Evolutionary conservation across 2,329 filamentous ascomycete species (phyloP), one percentile per base, ranked within the genome.

Genomic region (Cladosporium colombiae): DNA sequence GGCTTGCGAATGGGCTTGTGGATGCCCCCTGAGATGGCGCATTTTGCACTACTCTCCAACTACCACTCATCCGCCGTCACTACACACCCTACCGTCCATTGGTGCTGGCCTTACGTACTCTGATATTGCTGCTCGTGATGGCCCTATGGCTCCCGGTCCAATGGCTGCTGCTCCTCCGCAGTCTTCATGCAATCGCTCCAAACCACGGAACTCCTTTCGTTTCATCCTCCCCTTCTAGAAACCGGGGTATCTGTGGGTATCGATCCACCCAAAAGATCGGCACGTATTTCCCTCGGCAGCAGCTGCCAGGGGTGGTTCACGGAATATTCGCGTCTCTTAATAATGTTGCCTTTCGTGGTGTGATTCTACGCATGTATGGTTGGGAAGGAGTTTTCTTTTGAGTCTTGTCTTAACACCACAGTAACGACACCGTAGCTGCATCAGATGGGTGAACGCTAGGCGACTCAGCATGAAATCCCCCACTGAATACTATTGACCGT

Each of bases 161-260:
- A 57, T 57, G n/a, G 31, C n/a, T 25, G 31, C n/a, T 25, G 56
- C 35, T 23, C 37, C 56, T 59, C 56, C 37, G 14, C 56, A 59
- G 56, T 59, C 56, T 59, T 40, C 56, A 59, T 44, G 31, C 35
- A 37, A 23, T 40, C 33, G 55, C 33, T 23, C 6, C 31, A 31
- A 57, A 56, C 31, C 55, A 40, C 55, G 55, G 55, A 57, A 40
- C 60, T 62, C 46, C 25, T 63, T 40, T 55, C 35, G 61, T 63
- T 63, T 63, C 61, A 63, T 63, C 61, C 50, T 56, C 18, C 50
- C 44, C 50, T 56, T 63, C 50, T 53, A 55, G 50, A 63, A 63
- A 44, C 61, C 61, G 61, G 61, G 61, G 60, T 63, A 46, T 40
- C 49, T 55, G 57, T 33, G 53, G 29, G 55, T 35, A 57, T 55